A percentile compares a stretch with the other conserved stretches of the same genome.
These are phyloP conservation scores for Wallacemonas sp. DNA, from an alignment of 208 protist genomes.

Conservation along the genomic window DNA sequence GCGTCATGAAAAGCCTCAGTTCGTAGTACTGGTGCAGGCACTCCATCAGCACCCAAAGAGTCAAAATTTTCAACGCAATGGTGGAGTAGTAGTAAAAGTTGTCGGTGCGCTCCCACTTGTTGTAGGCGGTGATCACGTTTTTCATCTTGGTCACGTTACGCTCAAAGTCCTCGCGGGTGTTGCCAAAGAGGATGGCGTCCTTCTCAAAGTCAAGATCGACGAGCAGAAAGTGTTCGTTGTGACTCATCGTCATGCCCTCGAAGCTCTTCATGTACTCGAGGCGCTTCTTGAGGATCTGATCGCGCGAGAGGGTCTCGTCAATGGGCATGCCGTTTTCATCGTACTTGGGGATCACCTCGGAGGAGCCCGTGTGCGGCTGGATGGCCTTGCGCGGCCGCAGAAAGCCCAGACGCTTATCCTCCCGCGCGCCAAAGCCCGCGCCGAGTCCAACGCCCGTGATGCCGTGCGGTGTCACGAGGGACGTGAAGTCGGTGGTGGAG, in stretches of 20 bases:
- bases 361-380: constrained; percentile 54
- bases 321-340: constrained; percentile 72
- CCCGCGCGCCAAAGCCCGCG: constrained; percentile 76
- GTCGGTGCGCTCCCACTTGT: constrained; percentile 82
- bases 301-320: constrained; percentile 57
- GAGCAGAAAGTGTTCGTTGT: constrained; percentile 85
- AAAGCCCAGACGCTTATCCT: constrained; percentile 86
- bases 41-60: constrained; percentile 75
- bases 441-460: constrained; percentile 56
- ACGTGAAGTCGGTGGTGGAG: constrained; percentile 82
- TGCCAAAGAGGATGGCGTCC: constrained; percentile 81
- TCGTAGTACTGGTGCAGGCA: constrained; percentile 83
- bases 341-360: constrained; percentile 60
- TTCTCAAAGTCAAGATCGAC: constrained; percentile 88
- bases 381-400: constrained; percentile 65
- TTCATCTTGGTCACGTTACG: constrained; percentile 78
- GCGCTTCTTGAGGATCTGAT: constrained; percentile 66
- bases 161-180: constrained; percentile 82
- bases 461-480: constrained; percentile 67
- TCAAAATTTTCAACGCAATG: constrained; percentile 61
- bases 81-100: constrained; percentile 87
- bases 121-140: constrained; percentile 80
- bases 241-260: constrained; percentile 77
- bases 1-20: constrained; percentile 51
- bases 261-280: constrained; percentile 84